Evolutionary conservation across 306 rosid genomes (phyloP).

Genomic region (Fagus sylvatica): DNA sequence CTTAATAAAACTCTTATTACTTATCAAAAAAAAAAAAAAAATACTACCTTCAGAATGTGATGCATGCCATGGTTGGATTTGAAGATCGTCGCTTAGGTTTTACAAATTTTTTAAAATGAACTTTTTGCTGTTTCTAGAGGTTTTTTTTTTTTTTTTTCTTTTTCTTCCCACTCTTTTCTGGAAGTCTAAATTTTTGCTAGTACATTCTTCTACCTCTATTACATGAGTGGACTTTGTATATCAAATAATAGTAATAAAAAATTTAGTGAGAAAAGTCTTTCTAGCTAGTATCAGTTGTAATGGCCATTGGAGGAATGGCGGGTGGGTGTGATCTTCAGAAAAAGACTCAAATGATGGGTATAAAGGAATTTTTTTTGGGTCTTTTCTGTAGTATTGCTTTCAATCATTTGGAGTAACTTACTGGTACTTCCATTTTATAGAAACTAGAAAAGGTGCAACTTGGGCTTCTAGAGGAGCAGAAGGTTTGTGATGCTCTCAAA

Average conservation of each 20-base stretch:
- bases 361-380: neutral
- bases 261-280: neutral
- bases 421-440: slow-evolving; percentile 43
- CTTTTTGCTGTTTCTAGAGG: no score
- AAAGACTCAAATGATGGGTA: neutral
- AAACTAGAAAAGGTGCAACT: slow-evolving; percentile 68
- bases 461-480: slow-evolving; percentile 68
- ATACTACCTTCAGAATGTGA: neutral
- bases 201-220: no score
- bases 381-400: slow-evolving; percentile 11
- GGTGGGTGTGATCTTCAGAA: neutral
- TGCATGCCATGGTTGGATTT: neutral
- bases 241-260: neutral
- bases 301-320: neutral
- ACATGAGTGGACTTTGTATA: neutral
- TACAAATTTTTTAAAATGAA: no score
- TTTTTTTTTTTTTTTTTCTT: no score
- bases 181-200: no score
- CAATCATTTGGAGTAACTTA: slow-evolving; percentile 10
- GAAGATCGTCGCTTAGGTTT: neutral
- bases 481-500: slow-evolving; percentile 52
- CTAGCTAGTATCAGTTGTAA: neutral
- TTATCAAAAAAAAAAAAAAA: no score
- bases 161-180: no score
- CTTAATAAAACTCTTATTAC: no score